A percentile compares a stretch with the other conserved stretches of the same genome.
Evolutionary conservation across 768 basidiomycete genomes (phyloP).

Genomic region (Kwoniella europaea): DNA sequence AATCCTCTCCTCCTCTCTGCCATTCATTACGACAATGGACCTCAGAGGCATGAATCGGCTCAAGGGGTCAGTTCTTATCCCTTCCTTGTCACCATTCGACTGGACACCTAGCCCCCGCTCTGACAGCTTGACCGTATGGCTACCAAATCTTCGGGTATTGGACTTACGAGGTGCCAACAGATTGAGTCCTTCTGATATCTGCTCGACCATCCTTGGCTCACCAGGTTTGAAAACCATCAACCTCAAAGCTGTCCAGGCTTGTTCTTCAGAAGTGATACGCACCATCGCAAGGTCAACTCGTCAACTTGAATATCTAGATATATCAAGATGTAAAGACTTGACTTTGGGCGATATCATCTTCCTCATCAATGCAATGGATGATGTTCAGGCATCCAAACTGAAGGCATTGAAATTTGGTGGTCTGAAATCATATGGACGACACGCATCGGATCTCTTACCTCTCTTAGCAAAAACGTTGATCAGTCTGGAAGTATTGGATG

Average conservation of each 20-base stretch:
- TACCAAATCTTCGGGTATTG: slow-evolving; percentile 69
- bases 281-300: slow-evolving; percentile 69
- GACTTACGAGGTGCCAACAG: slow-evolving; percentile 74
- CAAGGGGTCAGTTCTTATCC: slow-evolving; percentile 1
- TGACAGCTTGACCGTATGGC: neutral
- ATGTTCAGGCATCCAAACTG: slow-evolving; percentile 60
- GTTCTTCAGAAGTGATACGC: slow-evolving; percentile 75
- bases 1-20: slow-evolving; percentile 23
- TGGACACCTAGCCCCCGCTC: neutral
- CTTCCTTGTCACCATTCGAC: slow-evolving; percentile 10
- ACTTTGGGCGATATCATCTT: slow-evolving; percentile 58
- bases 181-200: slow-evolving; percentile 71
- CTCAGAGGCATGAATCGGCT: slow-evolving; percentile 38
- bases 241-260: slow-evolving; percentile 71
- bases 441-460: slow-evolving; percentile 69
- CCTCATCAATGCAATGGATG: slow-evolving; percentile 60
- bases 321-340: slow-evolving; percentile 73
- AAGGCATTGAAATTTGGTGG: slow-evolving; percentile 73
- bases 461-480: slow-evolving; percentile 72
- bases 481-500: slow-evolving; percentile 75
- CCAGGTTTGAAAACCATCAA: slow-evolving; percentile 67
- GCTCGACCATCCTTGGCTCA: slow-evolving; percentile 71
- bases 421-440: slow-evolving; percentile 61
- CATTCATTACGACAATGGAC: slow-evolving; percentile 30
- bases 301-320: slow-evolving; percentile 67